Conservation (phyloP, 2,329 filamentous ascomycete species). For the Botrytis elliptica region DNA sequence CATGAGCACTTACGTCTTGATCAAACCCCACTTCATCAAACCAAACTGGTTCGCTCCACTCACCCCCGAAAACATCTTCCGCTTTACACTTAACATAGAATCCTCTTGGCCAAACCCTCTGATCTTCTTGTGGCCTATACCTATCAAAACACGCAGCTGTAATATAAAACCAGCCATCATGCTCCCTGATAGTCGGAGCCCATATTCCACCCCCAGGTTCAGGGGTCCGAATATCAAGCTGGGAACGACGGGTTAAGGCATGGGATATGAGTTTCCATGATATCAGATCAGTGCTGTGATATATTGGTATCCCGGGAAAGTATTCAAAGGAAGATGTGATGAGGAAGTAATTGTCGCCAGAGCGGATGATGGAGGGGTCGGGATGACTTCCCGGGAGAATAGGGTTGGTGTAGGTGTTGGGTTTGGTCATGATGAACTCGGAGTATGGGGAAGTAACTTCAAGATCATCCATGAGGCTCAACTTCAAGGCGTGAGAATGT, state of each 20-base stretch:
- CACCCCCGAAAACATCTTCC: constrained; percentile 6
- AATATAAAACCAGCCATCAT: constrained; percentile 48
- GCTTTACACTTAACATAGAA: constrained; percentile 17
- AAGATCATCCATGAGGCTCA: neutral
- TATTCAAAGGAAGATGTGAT: constrained; percentile 19
- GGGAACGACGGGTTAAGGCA: constrained; percentile 41
- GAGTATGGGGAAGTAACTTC: neutral
- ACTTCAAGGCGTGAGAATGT: neutral
- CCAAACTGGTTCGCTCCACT: constrained; percentile 17
- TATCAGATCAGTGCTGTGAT: constrained; percentile 44
- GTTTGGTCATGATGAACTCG: constrained; percentile 14
- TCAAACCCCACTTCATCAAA: constrained; percentile 21
- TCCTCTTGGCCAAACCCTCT: constrained; percentile 10
- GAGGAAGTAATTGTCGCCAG: constrained; percentile 10
- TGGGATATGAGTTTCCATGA: constrained; percentile 50
- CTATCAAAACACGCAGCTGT: constrained; percentile 41
- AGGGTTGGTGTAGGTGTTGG: constrained; percentile 43
- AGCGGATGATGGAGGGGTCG: constrained; percentile 38
- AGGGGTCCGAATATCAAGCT: constrained; percentile 42
- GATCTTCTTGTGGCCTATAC: constrained; percentile 14
- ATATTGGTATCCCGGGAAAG: constrained; percentile 12
- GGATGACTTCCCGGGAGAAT: constrained; percentile 46
- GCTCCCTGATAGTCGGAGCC: constrained; percentile 48
- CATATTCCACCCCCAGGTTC: constrained; percentile 46
- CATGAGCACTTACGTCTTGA: constrained; percentile 14